A percentile compares a stretch with the other conserved stretches of the same genome.
These are phyloP conservation scores for Flaveria floridana DNA, from an alignment of 140 eudicot species.

Conservation along the genomic window DNA sequence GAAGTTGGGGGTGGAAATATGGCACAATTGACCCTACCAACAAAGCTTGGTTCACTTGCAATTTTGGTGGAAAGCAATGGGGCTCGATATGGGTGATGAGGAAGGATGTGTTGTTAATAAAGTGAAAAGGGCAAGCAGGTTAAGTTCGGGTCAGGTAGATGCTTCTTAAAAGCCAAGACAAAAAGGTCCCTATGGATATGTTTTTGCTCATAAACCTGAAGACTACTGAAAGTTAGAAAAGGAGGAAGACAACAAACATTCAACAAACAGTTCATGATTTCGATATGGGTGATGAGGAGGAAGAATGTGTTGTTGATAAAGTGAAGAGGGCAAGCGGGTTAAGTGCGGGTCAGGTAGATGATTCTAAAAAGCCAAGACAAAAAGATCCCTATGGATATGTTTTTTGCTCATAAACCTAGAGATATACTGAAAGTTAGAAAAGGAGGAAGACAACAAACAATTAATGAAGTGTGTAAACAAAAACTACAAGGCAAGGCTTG, in stretches of 20 bases:
- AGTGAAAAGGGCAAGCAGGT: background rate
- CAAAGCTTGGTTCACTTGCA: too few species aligned
- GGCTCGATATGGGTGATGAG: too few species aligned
- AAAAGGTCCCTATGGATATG: background rate
- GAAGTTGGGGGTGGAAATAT: too few species aligned
- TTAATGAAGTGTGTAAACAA: background rate
- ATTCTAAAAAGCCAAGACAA: background rate
- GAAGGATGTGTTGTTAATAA: background rate
- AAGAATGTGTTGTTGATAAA: background rate
- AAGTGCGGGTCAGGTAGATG: background rate
- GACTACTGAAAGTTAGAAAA: background rate
- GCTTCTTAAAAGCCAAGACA: background rate
- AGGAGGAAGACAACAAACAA: conserved; percentile 1
- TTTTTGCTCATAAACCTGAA: background rate
- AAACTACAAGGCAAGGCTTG: background rate
- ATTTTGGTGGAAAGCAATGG: too few species aligned
- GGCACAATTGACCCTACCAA: too few species aligned
- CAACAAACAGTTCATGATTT: background rate
- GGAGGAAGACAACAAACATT: background rate
- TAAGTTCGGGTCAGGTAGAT: background rate
- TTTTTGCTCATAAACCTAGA: background rate
- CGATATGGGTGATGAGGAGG: background rate
- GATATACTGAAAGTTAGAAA: background rate
- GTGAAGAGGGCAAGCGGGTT: background rate
- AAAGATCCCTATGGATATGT: background rate